Percentiles rank a stretch among this genome's conserved stretches.
These are phyloP conservation scores for Populus tremula DNA, from an alignment of 345 rosid genomes.

Conservation along the genomic window DNA sequence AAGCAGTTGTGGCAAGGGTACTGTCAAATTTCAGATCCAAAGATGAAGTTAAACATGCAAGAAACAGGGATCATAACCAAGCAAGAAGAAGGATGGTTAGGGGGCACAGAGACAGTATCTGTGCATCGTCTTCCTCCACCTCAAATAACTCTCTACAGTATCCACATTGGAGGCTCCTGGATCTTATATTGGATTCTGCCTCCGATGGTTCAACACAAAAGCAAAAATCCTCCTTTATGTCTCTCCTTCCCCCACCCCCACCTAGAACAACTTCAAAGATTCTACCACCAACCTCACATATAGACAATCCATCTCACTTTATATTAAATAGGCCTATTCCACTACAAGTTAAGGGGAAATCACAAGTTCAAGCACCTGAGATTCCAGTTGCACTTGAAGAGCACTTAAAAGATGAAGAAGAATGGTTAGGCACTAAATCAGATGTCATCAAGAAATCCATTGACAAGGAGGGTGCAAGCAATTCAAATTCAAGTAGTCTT, in stretches of 20 bases:
- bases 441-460: constrained; percentile 24
- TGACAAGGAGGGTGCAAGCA: constrained; percentile 28
- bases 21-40: constrained; percentile 52
- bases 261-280: constrained; percentile 47
- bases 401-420: constrained; percentile 32
- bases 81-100: constrained; percentile 49
- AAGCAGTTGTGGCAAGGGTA: constrained; percentile 49
- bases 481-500: neutral
- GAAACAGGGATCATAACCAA: constrained; percentile 45
- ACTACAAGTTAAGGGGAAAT: constrained; percentile 24
- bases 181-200: constrained; percentile 41
- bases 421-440: constrained; percentile 26
- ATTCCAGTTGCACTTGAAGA: constrained; percentile 10
- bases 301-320: neutral
- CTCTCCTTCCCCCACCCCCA: constrained; percentile 51
- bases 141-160: constrained; percentile 18
- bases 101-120: constrained; percentile 19
- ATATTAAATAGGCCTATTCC: constrained; percentile 10
- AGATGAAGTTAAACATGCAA: constrained; percentile 38
- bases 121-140: constrained; percentile 25
- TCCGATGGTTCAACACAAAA: constrained; percentile 28
- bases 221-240: constrained; percentile 46
- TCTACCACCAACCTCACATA: constrained; percentile 26
- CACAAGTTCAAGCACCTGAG: constrained; percentile 21
- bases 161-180: constrained; percentile 47